These are phyloP conservation scores for Grosmannia serpens DNA, from an alignment of 2,329 filamentous ascomycete species.

Conservation along the genomic window DNA sequence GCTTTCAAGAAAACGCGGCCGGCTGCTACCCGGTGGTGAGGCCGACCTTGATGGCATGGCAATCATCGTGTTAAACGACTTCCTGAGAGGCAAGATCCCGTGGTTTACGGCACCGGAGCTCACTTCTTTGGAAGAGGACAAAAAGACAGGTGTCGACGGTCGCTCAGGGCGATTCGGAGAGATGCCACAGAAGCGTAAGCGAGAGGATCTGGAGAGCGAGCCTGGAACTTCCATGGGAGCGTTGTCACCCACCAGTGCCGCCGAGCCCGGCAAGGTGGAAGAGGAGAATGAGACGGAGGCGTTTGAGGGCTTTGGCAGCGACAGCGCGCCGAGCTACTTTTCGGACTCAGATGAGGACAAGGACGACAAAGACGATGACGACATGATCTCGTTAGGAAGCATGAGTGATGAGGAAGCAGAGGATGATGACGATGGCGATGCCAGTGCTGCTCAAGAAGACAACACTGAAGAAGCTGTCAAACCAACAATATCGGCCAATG, in stretches of 20 bases:
- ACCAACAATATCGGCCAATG: neutral
- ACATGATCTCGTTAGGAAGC: constrained; percentile 13
- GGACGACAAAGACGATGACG: constrained; percentile 7
- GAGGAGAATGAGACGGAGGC: constrained; percentile 31
- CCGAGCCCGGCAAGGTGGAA: constrained; percentile 53
- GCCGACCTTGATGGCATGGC: constrained; percentile 90
- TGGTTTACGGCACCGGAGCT: constrained; percentile 84
- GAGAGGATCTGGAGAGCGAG: constrained; percentile 38
- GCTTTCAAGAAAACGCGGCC: constrained; percentile 75
- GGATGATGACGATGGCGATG: constrained; percentile 5
- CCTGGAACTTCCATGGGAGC: constrained; percentile 18
- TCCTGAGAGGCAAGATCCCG: constrained; percentile 86
- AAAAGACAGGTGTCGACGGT: constrained; percentile 42
- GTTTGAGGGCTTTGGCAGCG: constrained; percentile 39
- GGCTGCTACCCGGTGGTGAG: constrained; percentile 74
- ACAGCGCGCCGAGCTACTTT: constrained; percentile 22
- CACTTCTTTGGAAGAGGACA: constrained; percentile 37
- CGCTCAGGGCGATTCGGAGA: constrained; percentile 72
- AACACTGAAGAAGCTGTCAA: neutral
- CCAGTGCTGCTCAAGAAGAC: neutral
- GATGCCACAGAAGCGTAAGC: constrained; percentile 72
- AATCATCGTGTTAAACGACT: constrained; percentile 95
- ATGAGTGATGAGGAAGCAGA: constrained; percentile 11
- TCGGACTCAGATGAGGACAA: constrained; percentile 10
- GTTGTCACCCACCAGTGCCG: neutral